Evolutionary conservation across 1,139 yeast species (phyloP), one percentile per base, ranked within the genome.

Genomic region (Pichia sp.): DNA sequence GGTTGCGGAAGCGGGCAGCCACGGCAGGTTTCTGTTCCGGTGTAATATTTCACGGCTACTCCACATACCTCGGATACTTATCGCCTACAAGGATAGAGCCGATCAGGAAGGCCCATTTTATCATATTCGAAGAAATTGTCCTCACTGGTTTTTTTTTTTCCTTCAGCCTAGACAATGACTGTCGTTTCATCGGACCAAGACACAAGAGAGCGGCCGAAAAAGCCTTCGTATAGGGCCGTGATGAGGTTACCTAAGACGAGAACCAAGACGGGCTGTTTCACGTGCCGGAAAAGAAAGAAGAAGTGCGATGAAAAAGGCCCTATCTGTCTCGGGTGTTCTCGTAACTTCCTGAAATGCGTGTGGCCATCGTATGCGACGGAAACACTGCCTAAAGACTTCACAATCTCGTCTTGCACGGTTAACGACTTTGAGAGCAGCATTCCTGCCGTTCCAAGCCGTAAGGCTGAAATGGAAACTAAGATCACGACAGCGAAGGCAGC

Each of bases 241-340:
- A 55, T 52, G 2, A 57, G 60, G 34, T 49, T 60, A 24, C 63
- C 67, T 2, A 64, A 61, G 51, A 66, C 65, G 10, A 61, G 79
- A 52, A 71, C 79, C 2, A 71, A 71, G 58, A 68, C 74, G 0
- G 81, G 80, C 6, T 77, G 81, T 55, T 71, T 76, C 58, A 73
- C 78, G 24, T 77, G 82, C 58, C 69, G 81, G 40, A 72, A 72
- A 55, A 68, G 81, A 54, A 77, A 76, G 71, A 77, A 77, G 73
- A 78, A 77, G 66, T 78, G 82, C 63, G 77, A 77, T 61, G 81
- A 77, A 60, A 56, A 48, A 1, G 68, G 61, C 27, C 79, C 79
- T 1, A 60, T 64, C 0, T 76, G 80, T 54, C 62, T 68, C 2
- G 76, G 74, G 1, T 75, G 79, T 60, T 57, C 68, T 20, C 61